Base-by-base conservation (phyloP, 2,329 filamentous ascomycete species). In the Aspergillus luchuensis region DNA sequence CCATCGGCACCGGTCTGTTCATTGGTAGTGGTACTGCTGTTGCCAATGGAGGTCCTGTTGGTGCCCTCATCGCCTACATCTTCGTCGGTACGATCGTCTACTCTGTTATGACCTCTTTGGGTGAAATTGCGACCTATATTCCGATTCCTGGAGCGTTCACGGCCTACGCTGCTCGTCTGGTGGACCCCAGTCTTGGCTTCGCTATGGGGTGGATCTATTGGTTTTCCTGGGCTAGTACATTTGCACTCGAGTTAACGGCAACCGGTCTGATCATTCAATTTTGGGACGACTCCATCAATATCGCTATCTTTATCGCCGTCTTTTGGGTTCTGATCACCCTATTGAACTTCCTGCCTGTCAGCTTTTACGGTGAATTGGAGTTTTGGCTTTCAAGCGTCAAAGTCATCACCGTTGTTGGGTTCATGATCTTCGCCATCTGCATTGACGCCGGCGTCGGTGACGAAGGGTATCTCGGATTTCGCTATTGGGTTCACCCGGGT, bases 141-240 rank as follows among this genome's bases (percentile, higher is more conserved):
- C 91, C 91, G 5, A 87, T 93, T 38, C 81, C 89, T 19, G 91
- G 90, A 60, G 88, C 89, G 43, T 93, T 93, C 72, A 90, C 89
- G 30, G 84, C 87, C 45, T 94, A 92, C 69, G 89, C 90, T 21
- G 84, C 87, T 41, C 88, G 91, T 17, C 91, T 94, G 68, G 83
- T 92, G 60, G 87, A 91, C 69, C 87, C 86, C 10, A 87, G 87
- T 58, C 79, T 92, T 51, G 89, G 89, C 7, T 92, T 92, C 69
- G 84, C 89, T 19, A 89, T 92, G 83, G 90, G 91, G 19, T 93
- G 90, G 90, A 87, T 91, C 61, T 93, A 93, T 76, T 93, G 89
- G 88, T 92, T 92, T 71, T 88, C 84, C 50, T 93, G 88, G 89
- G 82, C 87, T 23, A 85, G 88, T 59, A 91, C 89, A 0, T 90